These are phyloP conservation scores for Drechslera avenae DNA, from an alignment of 2,329 filamentous ascomycete species.

Conservation along the genomic window DNA sequence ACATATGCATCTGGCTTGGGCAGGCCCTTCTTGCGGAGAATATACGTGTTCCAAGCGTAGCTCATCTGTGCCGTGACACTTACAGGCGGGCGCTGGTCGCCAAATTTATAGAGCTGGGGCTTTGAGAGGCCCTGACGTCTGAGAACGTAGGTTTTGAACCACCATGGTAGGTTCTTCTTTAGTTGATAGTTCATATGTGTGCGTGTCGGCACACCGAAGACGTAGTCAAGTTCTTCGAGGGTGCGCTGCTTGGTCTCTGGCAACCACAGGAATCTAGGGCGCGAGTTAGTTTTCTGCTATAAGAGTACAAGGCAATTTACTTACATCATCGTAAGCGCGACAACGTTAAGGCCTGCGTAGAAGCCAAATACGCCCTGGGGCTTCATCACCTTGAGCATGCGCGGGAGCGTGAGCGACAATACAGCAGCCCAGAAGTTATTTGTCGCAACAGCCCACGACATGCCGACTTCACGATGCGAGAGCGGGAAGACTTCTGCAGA, in stretches of 20 bases:
- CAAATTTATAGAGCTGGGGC: constrained; percentile 49
- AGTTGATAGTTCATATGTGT: constrained; percentile 48
- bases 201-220: constrained; percentile 54
- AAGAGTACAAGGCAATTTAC: neutral
- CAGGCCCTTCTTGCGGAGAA: constrained; percentile 27
- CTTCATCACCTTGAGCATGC: constrained; percentile 59
- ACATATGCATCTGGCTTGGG: constrained; percentile 22
- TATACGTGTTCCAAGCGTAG: constrained; percentile 26
- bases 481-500: constrained; percentile 69
- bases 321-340: constrained; percentile 65
- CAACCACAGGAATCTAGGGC: constrained; percentile 57
- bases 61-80: constrained; percentile 28
- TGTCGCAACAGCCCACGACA: constrained; percentile 71
- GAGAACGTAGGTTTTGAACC: constrained; percentile 53
- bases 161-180: constrained; percentile 50
- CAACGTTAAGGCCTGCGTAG: constrained; percentile 64
- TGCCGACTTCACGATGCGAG: constrained; percentile 72
- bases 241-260: constrained; percentile 56
- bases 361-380: constrained; percentile 64
- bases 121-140: constrained; percentile 43
- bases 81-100: constrained; percentile 21
- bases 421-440: constrained; percentile 65
- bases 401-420: constrained; percentile 67
- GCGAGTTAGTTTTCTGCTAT: neutral
- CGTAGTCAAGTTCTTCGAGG: constrained; percentile 57